These are phyloP conservation scores for Zoysia japonica DNA, from an alignment of 176 grass and related monocot genomes.

Conservation along the genomic window DNA sequence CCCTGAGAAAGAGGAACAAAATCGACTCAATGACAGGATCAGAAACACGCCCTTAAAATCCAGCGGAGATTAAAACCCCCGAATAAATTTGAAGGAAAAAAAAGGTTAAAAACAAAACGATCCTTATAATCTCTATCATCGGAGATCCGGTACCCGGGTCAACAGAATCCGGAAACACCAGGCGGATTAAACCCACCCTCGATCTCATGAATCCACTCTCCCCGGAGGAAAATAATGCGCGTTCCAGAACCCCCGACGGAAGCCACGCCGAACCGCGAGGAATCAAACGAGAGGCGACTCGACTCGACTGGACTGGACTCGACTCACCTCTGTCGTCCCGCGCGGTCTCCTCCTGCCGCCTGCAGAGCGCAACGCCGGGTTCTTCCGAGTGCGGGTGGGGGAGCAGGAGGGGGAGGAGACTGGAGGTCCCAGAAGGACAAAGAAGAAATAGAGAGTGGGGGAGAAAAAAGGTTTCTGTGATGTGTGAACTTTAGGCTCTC, in stretches of 20 bases:
- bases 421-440: slow-evolving; percentile 37
- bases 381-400: not conserved
- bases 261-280: not conserved
- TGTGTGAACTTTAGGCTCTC: slow-evolving; percentile 28
- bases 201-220: not conserved
- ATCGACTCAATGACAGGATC: not conserved
- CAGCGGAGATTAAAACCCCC: slow-evolving; percentile 15
- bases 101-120: not conserved
- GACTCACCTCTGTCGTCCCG: not conserved
- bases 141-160: not conserved
- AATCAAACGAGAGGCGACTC: slow-evolving; percentile 14
- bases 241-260: slow-evolving; percentile 1
- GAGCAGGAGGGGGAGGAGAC: slow-evolving; percentile 18
- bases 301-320: no score
- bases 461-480: slow-evolving; percentile 42
- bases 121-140: not conserved
- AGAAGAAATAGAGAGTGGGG: slow-evolving; percentile 30
- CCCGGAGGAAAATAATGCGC: slow-evolving; percentile 45
- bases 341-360: slow-evolving; percentile 11
- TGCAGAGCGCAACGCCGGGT: slow-evolving; percentile 11
- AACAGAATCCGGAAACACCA: slow-evolving; percentile 7
- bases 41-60: not conserved
- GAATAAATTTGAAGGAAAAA: not conserved
- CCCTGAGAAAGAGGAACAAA: slow-evolving; percentile 28
- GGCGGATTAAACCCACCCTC: not conserved